A percentile compares a stretch with the other conserved stretches of the same genome.
Evolutionary conservation across 1,284 basidiomycete species (phyloP).

Genomic region (Ganoderma sp.): DNA sequence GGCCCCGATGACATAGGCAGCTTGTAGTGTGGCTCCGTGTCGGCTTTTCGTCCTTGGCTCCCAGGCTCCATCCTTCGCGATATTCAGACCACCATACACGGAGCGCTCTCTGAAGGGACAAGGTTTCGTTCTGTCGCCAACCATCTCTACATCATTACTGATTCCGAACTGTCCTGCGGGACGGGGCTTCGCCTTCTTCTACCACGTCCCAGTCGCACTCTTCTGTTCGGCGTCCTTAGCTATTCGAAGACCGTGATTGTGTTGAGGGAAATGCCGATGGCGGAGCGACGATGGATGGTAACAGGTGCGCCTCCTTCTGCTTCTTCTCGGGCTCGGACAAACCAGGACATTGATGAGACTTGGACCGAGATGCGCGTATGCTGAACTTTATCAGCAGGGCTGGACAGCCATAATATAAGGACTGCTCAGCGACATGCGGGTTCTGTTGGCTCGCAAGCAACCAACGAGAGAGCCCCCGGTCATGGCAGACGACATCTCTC

Average conservation of each 20-base stretch:
- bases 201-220: constrained; percentile 2
- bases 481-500: constrained; percentile 12
- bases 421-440: not conserved
- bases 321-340: not conserved
- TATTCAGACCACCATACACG: not conserved
- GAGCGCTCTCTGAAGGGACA: not conserved
- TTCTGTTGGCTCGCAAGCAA: not conserved
- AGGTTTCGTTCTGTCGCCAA: not conserved
- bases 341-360: not conserved
- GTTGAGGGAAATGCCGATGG: not conserved
- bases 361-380: constrained; percentile 1
- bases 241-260: not conserved
- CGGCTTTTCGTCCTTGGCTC: not conserved
- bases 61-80: not conserved
- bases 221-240: not conserved
- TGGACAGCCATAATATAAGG: not conserved
- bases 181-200: constrained; percentile 1
- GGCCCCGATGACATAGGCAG: not conserved
- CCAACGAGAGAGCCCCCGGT: not conserved
- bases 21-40: not conserved
- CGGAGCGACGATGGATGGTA: not conserved
- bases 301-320: not conserved
- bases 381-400: not conserved
- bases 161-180: not conserved
- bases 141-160: not conserved